Evolutionary conservation across 2,329 filamentous ascomycete genomes (phyloP).

Genomic region (Fusarium lateritium): DNA sequence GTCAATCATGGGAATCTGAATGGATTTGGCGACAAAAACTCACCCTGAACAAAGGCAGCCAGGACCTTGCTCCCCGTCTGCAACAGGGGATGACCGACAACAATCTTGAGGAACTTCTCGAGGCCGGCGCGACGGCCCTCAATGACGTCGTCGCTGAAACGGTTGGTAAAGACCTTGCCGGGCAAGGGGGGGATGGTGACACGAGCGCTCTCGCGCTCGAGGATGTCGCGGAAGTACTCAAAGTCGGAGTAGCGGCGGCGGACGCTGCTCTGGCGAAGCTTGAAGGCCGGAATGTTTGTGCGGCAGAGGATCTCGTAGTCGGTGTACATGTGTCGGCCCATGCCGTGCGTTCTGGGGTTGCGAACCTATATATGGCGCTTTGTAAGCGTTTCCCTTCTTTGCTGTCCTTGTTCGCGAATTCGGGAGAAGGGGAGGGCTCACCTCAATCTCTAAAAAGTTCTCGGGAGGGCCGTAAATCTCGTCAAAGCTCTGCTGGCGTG

Average conservation of each 20-base stretch:
- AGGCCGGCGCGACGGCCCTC: constrained; percentile 92
- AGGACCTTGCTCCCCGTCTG: constrained; percentile 98
- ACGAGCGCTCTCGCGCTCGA: constrained; percentile 93
- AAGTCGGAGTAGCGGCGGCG: constrained; percentile 97
- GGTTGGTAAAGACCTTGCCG: constrained; percentile 97
- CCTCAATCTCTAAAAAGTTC: constrained; percentile 99
- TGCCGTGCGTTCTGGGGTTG: constrained; percentile 94
- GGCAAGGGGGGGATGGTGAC: constrained; percentile 97
- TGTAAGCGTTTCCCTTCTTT: constrained; percentile 14
- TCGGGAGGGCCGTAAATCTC: constrained; percentile 99
- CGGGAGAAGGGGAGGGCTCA: constrained; percentile 55
- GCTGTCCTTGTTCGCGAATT: not conserved
- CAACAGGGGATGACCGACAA: constrained; percentile 94
- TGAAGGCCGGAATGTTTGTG: constrained; percentile 99
- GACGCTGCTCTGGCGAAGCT: constrained; percentile 89
- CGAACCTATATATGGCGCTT: constrained; percentile 74
- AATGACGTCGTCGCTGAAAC: constrained; percentile 98
- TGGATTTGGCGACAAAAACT: constrained; percentile 39
- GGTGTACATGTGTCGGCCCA: constrained; percentile 96
- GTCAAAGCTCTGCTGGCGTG: constrained; percentile 94
- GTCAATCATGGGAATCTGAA: not conserved
- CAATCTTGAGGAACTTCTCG: constrained; percentile 97
- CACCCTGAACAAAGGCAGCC: constrained; percentile 96
- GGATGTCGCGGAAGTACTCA: constrained; percentile 97
- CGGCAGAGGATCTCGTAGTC: constrained; percentile 98